phyloP scores from a whole-genome alignment of 2,329 filamentous ascomycete species.

The Pestalotiopsis sp. region DNA sequence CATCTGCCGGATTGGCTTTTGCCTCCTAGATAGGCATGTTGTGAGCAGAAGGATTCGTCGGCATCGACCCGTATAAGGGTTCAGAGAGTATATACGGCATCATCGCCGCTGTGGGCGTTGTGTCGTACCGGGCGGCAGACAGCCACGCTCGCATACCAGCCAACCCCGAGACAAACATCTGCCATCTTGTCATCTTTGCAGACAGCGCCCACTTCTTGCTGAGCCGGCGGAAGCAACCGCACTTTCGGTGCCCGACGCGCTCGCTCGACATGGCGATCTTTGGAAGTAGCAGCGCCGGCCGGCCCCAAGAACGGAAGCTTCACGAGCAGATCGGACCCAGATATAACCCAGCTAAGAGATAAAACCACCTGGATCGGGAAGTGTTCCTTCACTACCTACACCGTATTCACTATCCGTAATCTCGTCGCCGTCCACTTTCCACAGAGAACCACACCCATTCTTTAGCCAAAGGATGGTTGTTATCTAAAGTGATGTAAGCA shows the following conservation, averaged over 20 bases:
- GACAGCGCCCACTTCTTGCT: neutral
- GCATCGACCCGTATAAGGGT: neutral
- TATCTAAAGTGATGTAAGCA: neutral
- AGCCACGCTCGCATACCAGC: neutral
- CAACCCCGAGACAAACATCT: neutral
- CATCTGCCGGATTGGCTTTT: neutral
- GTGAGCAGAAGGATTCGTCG: neutral
- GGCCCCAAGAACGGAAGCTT: conserved; percentile 9
- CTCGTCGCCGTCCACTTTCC: neutral
- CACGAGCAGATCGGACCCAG: neutral
- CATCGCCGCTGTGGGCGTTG: neutral
- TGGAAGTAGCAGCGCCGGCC: neutral
- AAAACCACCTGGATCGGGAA: neutral
- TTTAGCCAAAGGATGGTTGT: neutral
- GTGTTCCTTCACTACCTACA: too few relatives aligned
- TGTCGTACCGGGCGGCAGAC: neutral
- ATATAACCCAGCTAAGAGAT: neutral
- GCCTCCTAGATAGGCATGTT: neutral
- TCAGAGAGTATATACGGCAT: neutral
- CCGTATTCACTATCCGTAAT: neutral
- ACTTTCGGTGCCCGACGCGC: neutral
- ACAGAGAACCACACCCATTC: neutral
- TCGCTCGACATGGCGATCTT: neutral
- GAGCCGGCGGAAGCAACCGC: neutral
- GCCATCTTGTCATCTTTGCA: neutral